Evolutionary conservation across 2,329 filamentous ascomycete species (phyloP).

Genomic region (Cytospora leucostoma): DNA sequence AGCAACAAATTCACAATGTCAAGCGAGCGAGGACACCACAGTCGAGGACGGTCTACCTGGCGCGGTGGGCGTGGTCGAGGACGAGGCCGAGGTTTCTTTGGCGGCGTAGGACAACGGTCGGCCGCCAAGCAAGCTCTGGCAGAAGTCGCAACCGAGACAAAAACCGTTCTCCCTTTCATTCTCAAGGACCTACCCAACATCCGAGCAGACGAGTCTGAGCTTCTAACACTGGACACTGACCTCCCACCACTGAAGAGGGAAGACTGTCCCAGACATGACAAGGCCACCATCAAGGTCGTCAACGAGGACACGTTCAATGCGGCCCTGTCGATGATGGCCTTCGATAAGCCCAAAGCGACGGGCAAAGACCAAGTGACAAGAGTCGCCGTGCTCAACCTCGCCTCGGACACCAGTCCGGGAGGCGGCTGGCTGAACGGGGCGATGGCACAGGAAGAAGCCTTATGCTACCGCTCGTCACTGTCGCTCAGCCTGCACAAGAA

Average conservation of each 20-base stretch:
- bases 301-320: conserved; percentile 61
- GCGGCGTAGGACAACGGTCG: not conserved
- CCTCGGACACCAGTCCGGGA: conserved; percentile 58
- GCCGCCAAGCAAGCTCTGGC: conserved; percentile 36
- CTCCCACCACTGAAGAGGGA: conserved; percentile 43
- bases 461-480: conserved; percentile 65
- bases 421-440: conserved; percentile 65
- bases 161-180: conserved; percentile 47
- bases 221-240: conserved; percentile 38
- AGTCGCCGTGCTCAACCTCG: conserved; percentile 68
- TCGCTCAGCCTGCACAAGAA: conserved; percentile 46
- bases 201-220: conserved; percentile 41
- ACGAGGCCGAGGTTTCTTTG: conserved; percentile 36
- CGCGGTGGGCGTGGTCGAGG: conserved; percentile 23
- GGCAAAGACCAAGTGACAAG: conserved; percentile 30
- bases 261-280: conserved; percentile 45
- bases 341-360: not conserved
- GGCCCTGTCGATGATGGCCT: conserved; percentile 42
- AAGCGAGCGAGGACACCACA: not conserved
- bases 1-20: conserved; percentile 7
- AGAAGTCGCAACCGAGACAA: conserved; percentile 50
- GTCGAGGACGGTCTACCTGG: conserved; percentile 16
- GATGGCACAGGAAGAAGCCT: conserved; percentile 67
- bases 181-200: conserved; percentile 46
- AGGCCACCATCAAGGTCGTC: conserved; percentile 48